phyloP scores from a whole-genome alignment of 768 basidiomycete species.

The Erythrobasidium yunnanense region DNA sequence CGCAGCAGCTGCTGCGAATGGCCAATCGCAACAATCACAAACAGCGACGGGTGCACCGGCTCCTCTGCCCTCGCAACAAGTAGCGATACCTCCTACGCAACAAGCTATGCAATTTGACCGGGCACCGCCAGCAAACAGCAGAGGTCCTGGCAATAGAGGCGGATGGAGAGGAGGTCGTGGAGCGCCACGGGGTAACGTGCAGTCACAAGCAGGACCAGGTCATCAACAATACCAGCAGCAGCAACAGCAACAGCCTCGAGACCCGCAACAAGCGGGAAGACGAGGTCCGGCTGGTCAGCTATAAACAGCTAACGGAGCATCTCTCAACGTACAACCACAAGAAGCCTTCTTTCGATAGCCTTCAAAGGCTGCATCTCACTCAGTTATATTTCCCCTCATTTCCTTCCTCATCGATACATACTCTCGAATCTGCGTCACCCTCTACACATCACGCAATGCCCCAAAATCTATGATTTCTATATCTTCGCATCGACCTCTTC shows the following conservation, averaged over 20 bases:
- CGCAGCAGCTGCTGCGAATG: neutral
- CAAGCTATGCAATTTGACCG: neutral
- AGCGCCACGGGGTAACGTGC: neutral
- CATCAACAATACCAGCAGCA: neutral
- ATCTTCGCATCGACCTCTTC: too few relatives aligned
- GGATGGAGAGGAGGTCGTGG: neutral
- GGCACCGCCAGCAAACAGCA: neutral
- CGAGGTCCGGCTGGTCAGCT: conserved; percentile 7
- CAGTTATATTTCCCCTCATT: too few relatives aligned
- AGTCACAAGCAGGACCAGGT: too few relatives aligned
- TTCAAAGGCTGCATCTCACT: too few relatives aligned
- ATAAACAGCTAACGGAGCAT: too few relatives aligned
- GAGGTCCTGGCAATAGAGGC: neutral
- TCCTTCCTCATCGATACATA: too few relatives aligned
- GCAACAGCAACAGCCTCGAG: neutral
- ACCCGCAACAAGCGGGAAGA: neutral
- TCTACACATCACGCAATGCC: too few relatives aligned
- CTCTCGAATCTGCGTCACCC: too few relatives aligned
- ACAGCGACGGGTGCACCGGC: neutral
- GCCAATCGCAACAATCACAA: neutral
- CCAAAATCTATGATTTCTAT: too few relatives aligned
- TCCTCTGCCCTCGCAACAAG: neutral
- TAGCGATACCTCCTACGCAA: conserved; percentile 9
- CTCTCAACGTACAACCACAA: too few relatives aligned
- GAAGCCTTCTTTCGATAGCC: too few relatives aligned